phyloP scores from a whole-genome alignment of 2,329 filamentous ascomycete species.

The Diaporthe sp. region DNA sequence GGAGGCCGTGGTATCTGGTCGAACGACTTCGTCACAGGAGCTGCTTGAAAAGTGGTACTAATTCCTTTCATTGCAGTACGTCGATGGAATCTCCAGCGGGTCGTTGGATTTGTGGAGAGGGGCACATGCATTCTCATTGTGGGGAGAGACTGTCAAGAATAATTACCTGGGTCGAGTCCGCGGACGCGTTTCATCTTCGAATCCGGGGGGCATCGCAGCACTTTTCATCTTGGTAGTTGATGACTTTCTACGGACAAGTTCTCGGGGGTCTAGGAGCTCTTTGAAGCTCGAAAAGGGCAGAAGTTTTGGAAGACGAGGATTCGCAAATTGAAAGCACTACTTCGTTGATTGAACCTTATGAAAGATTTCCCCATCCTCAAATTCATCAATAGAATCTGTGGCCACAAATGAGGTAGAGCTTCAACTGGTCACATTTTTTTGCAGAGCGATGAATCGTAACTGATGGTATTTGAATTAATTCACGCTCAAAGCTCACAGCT shows the following conservation, averaged over 20 bases:
- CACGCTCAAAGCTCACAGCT: background rate
- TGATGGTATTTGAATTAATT: background rate
- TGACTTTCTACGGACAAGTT: too few species aligned
- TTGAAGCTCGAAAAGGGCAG: background rate
- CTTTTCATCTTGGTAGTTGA: background rate
- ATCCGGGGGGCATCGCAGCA: background rate
- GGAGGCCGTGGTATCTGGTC: background rate
- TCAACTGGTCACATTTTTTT: background rate
- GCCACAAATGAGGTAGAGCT: background rate
- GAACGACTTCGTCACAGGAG: background rate
- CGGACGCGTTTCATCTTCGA: background rate
- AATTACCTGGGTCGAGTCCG: too few species aligned
- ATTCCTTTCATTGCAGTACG: background rate
- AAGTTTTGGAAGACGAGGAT: background rate
- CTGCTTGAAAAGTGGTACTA: slow-evolving; percentile 3
- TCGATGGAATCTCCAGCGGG: background rate
- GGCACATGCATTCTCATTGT: background rate
- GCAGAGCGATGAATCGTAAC: background rate
- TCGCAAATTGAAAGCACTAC: background rate
- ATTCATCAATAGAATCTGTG: too few species aligned
- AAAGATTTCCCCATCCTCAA: background rate
- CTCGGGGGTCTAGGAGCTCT: background rate
- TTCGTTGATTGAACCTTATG: too few species aligned
- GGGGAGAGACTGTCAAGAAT: background rate
- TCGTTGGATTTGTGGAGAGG: background rate